phyloP scores from a whole-genome alignment of 2,329 filamentous ascomycete genomes.

The Fusarium sp. region DNA sequence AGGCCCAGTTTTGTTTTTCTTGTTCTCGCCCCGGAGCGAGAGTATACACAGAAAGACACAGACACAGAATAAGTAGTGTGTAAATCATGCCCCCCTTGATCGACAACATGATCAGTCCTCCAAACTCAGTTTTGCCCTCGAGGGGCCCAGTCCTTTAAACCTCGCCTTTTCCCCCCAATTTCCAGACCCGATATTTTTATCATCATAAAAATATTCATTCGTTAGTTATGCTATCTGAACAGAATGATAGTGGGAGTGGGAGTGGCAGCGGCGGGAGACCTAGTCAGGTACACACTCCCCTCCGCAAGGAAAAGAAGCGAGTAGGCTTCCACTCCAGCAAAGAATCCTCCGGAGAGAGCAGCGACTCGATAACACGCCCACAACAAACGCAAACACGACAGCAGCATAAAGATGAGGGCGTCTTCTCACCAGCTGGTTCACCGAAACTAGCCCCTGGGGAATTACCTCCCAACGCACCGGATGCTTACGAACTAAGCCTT shows the following conservation, averaged over 20 bases:
- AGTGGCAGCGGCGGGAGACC: conserved; percentile 38
- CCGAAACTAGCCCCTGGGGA: conserved; percentile 37
- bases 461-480: conserved; percentile 47
- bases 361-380: neutral
- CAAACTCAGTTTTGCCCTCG: conserved; percentile 26
- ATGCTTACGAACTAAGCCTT: conserved; percentile 49
- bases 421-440: conserved; percentile 41
- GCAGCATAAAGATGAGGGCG: conserved; percentile 27
- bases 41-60: neutral
- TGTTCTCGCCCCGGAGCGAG: conserved; percentile 35
- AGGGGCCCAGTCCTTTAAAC: conserved; percentile 15
- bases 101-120: conserved; percentile 32
- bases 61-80: neutral
- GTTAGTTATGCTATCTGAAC: conserved; percentile 31
- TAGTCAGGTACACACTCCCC: conserved; percentile 44
- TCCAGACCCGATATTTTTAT: conserved; percentile 8
- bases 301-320: conserved; percentile 51
- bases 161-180: neutral
- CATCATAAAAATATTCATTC: neutral
- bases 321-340: conserved; percentile 50
- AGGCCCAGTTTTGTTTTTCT: conserved; percentile 42
- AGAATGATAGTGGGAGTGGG: conserved; percentile 44
- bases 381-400: conserved; percentile 3
- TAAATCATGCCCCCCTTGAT: conserved; percentile 32
- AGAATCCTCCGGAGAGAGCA: conserved; percentile 29